These are phyloP conservation scores for Hymenoscyphus albidus DNA, from an alignment of 2,329 filamentous ascomycete species.

Conservation along the genomic window DNA sequence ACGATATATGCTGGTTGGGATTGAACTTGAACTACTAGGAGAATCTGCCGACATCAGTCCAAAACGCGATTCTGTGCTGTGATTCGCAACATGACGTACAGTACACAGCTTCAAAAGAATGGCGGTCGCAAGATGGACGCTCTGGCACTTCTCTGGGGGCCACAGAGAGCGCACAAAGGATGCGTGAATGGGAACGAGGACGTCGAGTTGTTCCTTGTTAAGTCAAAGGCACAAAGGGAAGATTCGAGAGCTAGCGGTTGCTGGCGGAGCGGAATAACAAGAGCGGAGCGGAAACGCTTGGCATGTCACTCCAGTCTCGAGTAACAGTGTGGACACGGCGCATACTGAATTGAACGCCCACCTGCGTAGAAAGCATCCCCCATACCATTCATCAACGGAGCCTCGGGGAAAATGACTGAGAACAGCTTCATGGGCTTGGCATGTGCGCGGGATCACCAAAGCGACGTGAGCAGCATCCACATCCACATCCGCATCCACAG, in stretches of 20 bases:
- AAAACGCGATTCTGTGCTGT: conserved; percentile 27
- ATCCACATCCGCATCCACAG: no score
- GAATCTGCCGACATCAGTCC: conserved; percentile 31
- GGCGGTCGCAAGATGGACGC: conserved; percentile 31
- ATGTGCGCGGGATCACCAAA: not conserved
- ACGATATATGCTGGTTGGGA: conserved; percentile 23
- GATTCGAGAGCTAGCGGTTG: not conserved
- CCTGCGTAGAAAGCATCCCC: not conserved
- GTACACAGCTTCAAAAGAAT: conserved; percentile 24
- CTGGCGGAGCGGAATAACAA: not conserved
- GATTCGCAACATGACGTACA: conserved; percentile 26
- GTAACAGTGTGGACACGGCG: not conserved
- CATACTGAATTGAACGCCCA: not conserved
- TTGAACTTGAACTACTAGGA: conserved; percentile 17
- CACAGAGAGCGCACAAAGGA: conserved; percentile 34
- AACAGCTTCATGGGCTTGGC: conserved; percentile 9
- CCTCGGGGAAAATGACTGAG: not conserved
- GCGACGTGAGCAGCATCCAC: not conserved
- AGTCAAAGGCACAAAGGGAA: not conserved
- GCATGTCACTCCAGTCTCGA: not conserved
- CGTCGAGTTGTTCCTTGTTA: conserved; percentile 9
- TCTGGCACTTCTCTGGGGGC: conserved; percentile 33
- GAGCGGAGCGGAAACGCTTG: not conserved
- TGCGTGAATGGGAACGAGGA: conserved; percentile 23
- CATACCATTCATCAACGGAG: not conserved